These are phyloP conservation scores for Karstenula rhodostoma DNA, from an alignment of 2,329 filamentous ascomycete genomes.

Conservation along the genomic window DNA sequence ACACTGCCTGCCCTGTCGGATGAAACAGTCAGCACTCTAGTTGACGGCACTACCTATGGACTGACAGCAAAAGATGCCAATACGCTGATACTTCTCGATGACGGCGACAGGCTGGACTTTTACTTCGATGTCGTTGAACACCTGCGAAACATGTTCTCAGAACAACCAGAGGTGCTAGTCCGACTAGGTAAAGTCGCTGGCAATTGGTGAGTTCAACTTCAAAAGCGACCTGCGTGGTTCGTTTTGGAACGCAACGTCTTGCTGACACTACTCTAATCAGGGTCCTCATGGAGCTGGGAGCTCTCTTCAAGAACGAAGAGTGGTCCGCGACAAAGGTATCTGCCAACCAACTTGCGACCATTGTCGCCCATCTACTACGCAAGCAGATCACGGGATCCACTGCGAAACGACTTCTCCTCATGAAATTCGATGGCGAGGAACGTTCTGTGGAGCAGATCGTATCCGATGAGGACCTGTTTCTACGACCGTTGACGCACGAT, in stretches of 20 bases:
- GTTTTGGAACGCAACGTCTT: conserved; percentile 15
- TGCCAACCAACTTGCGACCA: conserved; percentile 51
- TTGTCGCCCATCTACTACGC: conserved; percentile 52
- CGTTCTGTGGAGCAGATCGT: conserved; percentile 62
- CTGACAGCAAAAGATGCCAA: conserved; percentile 84
- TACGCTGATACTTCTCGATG: conserved; percentile 78
- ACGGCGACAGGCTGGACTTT: conserved; percentile 82
- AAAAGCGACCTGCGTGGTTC: neutral
- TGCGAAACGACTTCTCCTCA: conserved; percentile 67
- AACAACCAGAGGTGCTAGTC: conserved; percentile 35
- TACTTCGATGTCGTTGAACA: conserved; percentile 71
- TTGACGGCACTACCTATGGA: conserved; percentile 64
- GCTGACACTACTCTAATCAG: conserved; percentile 26
- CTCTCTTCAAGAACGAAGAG: conserved; percentile 52
- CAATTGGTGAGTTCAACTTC: conserved; percentile 59
- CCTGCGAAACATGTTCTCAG: conserved; percentile 34
- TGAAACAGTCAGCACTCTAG: conserved; percentile 69
- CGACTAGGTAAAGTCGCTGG: conserved; percentile 58
- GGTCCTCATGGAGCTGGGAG: conserved; percentile 62
- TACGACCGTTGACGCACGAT: conserved; percentile 62
- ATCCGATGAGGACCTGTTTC: conserved; percentile 62
- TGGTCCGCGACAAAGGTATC: conserved; percentile 55
- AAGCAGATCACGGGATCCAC: conserved; percentile 62
- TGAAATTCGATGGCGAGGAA: conserved; percentile 61
- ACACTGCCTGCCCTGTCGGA: conserved; percentile 79